Percentiles rank a stretch among this genome's conserved stretches.
Conservation (phyloP, 768 basidiomycete species). For the Cystobasidium onofrii region DNA sequence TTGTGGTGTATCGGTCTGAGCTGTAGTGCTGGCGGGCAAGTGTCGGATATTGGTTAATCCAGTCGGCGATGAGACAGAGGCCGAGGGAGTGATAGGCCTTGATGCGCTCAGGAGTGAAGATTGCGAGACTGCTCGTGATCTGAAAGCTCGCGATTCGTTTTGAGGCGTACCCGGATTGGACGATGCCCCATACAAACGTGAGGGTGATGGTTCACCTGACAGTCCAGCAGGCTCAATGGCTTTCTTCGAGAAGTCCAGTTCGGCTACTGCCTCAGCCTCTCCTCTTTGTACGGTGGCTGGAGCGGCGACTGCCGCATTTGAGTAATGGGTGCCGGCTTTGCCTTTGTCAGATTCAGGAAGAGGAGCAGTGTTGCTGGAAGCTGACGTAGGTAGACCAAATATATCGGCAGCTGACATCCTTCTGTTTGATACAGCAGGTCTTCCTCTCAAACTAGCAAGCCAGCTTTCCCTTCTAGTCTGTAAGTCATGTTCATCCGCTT, state of each 20-base stretch:
- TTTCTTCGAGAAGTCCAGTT: not conserved
- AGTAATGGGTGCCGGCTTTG: not conserved
- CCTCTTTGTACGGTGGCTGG: not conserved
- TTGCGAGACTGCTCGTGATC: not conserved
- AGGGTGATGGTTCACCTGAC: not conserved
- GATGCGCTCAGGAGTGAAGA: not conserved
- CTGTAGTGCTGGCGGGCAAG: not conserved
- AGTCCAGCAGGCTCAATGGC: not conserved
- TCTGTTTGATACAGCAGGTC: not conserved
- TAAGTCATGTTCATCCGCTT: not conserved
- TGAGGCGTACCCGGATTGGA: not conserved
- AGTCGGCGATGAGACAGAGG: not conserved
- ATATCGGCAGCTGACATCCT: slow-evolving; percentile 3
- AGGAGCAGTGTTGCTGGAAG: too few species aligned
- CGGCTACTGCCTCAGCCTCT: not conserved
- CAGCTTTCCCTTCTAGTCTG: not conserved
- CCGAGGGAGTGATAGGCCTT: not conserved
- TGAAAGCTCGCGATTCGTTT: not conserved
- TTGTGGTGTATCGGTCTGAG: not conserved
- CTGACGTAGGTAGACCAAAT: not conserved
- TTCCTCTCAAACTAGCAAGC: not conserved
- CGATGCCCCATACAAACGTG: not conserved
- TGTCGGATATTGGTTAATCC: not conserved
- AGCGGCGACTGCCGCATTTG: not conserved
- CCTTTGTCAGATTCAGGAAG: not conserved